phyloP scores from a whole-genome alignment of 2,329 filamentous ascomycete species.

The Paraconiothyrium brasiliense region DNA sequence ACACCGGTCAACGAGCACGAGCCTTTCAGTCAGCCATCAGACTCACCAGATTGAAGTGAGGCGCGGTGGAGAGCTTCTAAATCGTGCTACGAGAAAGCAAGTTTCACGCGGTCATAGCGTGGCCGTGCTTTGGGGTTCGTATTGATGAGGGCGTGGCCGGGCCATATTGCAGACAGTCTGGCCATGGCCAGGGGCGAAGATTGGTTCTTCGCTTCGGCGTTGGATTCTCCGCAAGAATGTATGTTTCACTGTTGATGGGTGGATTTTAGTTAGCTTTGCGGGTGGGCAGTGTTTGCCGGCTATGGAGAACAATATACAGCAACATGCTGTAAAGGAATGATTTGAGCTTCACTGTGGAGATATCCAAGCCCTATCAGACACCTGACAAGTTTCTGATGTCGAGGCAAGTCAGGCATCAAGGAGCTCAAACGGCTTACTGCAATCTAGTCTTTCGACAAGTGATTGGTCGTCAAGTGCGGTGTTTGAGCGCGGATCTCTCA shows the following conservation, averaged over 20 bases:
- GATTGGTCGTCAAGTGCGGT: neutral
- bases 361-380: neutral
- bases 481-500: neutral
- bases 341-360: neutral
- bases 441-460: neutral
- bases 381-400: neutral
- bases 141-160: conserved; percentile 6
- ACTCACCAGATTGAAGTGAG: conserved; percentile 13
- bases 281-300: neutral
- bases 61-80: conserved; percentile 15
- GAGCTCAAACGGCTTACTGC: no score
- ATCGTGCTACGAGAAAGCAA: conserved; percentile 19
- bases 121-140: conserved; percentile 7
- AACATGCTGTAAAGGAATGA: neutral
- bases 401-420: neutral
- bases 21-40: conserved; percentile 8
- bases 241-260: neutral
- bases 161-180: neutral
- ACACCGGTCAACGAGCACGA: conserved; percentile 9
- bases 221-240: conserved; percentile 3
- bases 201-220: neutral
- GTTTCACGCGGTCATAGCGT: conserved; percentile 28
- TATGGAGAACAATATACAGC: neutral
- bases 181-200: conserved; percentile 11
- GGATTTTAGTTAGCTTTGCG: neutral